Evolutionary conservation across 208 protist genomes (phyloP).

Genomic region (Leishmania martiniquensis): DNA sequence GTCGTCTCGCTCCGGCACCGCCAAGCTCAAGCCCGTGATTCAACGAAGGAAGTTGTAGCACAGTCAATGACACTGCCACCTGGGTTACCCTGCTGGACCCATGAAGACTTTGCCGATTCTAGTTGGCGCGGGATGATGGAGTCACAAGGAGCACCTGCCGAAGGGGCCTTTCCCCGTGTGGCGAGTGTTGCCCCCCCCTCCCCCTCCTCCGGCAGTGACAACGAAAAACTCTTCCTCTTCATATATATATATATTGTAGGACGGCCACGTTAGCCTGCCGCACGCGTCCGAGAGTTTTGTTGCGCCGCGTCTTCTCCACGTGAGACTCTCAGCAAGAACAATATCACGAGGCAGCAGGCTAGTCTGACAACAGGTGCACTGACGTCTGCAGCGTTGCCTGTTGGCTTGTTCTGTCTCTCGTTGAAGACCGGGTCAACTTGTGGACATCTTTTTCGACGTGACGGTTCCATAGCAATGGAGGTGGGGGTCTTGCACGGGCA

Average conservation of each 20-base stretch:
- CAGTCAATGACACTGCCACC: neutral
- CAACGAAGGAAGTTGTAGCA: constrained; percentile 18
- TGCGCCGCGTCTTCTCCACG: neutral
- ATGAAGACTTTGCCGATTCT: neutral
- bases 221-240: neutral
- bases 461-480: neutral
- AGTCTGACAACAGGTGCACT: neutral
- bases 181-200: neutral
- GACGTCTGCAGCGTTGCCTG: neutral
- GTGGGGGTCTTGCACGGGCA: neutral
- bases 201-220: neutral
- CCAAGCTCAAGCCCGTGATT: constrained; percentile 26
- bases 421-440: neutral
- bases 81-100: neutral
- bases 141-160: neutral
- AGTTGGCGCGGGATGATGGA: neutral
- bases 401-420: neutral
- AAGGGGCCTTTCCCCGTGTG: neutral
- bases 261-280: neutral
- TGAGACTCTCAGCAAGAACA: neutral
- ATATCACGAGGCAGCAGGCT: neutral
- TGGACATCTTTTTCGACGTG: neutral
- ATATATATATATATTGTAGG: too few species aligned
- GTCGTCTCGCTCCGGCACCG: neutral
- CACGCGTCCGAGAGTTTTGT: neutral